Conservation (phyloP, 2,329 filamentous ascomycete genomes). For the Dactylellina sp. region DNA sequence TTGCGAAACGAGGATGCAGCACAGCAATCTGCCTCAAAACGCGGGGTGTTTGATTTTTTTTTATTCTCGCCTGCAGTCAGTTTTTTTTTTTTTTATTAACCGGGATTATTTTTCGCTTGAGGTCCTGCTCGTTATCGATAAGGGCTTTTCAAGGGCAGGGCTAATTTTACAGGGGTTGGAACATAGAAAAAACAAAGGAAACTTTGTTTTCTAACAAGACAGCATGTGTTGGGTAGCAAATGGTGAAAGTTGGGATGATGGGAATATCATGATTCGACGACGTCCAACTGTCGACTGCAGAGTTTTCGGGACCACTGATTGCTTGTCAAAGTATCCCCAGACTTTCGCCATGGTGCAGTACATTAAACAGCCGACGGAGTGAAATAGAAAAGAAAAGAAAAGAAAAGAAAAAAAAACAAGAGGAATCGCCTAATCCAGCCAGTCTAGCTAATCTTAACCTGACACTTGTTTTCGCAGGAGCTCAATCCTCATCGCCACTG, state of each 20-base stretch:
- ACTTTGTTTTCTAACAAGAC: neutral
- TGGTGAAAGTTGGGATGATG: constrained; percentile 11
- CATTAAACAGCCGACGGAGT: constrained; percentile 37
- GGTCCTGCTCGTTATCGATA: constrained; percentile 56
- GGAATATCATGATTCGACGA: neutral
- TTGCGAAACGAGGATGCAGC: too few species aligned
- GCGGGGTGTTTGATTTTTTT: constrained; percentile 44
- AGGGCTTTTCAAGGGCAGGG: constrained; percentile 37
- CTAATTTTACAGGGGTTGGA: constrained; percentile 39
- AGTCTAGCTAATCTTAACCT: constrained; percentile 50
- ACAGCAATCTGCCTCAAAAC: too few species aligned
- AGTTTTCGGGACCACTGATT: neutral
- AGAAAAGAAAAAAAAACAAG: constrained; percentile 16
- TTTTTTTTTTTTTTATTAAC: constrained; percentile 35
- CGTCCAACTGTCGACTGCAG: constrained; percentile 1
- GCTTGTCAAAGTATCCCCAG: constrained; percentile 10
- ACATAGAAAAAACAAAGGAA: constrained; percentile 15
- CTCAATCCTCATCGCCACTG: constrained; percentile 23
- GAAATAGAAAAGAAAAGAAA: constrained; percentile 18
- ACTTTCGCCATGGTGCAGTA: constrained; percentile 32
- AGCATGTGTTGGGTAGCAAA: constrained; percentile 8
- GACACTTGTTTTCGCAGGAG: constrained; percentile 57
- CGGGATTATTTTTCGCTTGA: constrained; percentile 42
- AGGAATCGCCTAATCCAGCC: constrained; percentile 44
- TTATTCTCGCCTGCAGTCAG: constrained; percentile 28